Evolutionary conservation across 2,329 filamentous ascomycete genomes (phyloP), one percentile per base, ranked within the genome.

Genomic region (Colletotrichum sp.): DNA sequence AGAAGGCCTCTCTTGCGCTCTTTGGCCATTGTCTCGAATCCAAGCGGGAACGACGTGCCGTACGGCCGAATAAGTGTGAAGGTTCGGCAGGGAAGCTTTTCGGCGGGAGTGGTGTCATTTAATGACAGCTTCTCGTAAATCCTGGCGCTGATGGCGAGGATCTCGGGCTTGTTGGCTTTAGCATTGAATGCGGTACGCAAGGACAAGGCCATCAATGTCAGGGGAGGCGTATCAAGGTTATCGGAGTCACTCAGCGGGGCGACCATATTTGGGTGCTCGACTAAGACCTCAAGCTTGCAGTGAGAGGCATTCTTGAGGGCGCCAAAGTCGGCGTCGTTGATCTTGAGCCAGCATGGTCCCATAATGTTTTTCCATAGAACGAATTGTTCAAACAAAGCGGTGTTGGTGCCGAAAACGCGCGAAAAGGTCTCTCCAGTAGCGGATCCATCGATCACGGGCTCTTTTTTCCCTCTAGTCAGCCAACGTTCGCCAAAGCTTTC

Each of bases 331-430:
- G 94, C 94, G 78, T 94, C 93, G 78, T 96, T 91, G 71, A 99
- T 97, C 82, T 94, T 96, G 61, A 99, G 90, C 97, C 97, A 99
- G 83, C 97, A 98, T 34, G 97, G 97, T 2, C 97, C 97, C 96
- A 98, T 99, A 80, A 99, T 95, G 82, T 98, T 98, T 87, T 98
- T 98, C 94, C 96, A 98, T 7, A 99, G 89, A 24, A 99, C 97
- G 82, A 99, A 99, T 80, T 99, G 97, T 85, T 99, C 97, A 80
- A 99, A 99, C 1, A 99, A 89, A 2, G 95, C 93, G 0, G 97
- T 99, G 83, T 97, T 98, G 72, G 94, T 94, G 32, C 97, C 97
- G 79, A 99, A 99, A 28, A 98, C 93, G 78, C 95, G 95, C 2
- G 96, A 98, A 82, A 96, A 99, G 0, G 97, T 98, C 83, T 98